Conservation (phyloP, 2,329 filamentous ascomycete species). For the Hypocrella siamensis region DNA sequence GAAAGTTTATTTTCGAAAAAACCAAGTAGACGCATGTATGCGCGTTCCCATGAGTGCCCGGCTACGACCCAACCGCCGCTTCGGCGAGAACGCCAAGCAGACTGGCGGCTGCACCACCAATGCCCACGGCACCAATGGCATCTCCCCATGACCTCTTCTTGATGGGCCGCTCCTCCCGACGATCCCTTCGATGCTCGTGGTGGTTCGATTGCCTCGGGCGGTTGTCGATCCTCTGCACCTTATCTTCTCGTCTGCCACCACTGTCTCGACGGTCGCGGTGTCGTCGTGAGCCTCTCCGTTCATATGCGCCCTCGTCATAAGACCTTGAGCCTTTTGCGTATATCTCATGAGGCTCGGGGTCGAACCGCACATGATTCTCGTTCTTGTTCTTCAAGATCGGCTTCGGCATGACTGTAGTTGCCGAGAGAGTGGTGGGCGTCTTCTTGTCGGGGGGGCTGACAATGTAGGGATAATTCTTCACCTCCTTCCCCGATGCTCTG, state of each 20-base stretch:
- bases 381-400: constrained; percentile 48
- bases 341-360: constrained; percentile 30
- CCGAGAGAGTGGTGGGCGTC: constrained; percentile 18
- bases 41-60: not conserved
- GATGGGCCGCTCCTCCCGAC: constrained; percentile 18
- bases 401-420: constrained; percentile 28
- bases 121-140: constrained; percentile 39
- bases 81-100: constrained; percentile 42
- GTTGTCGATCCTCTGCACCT: constrained; percentile 11
- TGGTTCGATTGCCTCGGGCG: constrained; percentile 13
- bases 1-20: no score
- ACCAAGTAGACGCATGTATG: no score
- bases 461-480: constrained; percentile 19
- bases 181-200: constrained; percentile 19
- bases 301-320: constrained; percentile 17
- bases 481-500: constrained; percentile 13
- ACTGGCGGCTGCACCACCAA: constrained; percentile 44
- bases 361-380: constrained; percentile 39
- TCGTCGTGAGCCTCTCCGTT: constrained; percentile 9
- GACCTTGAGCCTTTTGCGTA: constrained; percentile 13
- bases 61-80: constrained; percentile 23
- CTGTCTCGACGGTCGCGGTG: constrained; percentile 12
- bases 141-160: constrained; percentile 34
- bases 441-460: constrained; percentile 18
- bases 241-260: constrained; percentile 3